Evolutionary conservation across 495 filamentous ascomycete genomes (phyloP).

Genomic region (Penicillium crystallinum): DNA sequence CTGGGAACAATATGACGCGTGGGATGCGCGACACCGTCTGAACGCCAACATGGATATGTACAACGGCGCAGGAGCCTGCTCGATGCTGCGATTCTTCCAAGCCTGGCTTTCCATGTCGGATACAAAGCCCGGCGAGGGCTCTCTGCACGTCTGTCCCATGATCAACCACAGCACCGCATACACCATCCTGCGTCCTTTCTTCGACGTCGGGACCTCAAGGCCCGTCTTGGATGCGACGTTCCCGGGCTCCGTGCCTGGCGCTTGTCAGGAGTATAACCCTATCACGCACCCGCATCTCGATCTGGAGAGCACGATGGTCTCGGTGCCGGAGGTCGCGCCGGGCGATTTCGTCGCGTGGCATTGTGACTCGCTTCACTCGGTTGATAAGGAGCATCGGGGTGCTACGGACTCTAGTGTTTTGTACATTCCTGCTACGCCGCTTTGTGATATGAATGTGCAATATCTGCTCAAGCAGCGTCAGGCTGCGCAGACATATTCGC

Average conservation of each 20-base stretch:
- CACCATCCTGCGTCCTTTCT: constrained; percentile 81
- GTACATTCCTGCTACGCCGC: constrained; percentile 81
- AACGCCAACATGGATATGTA: constrained; percentile 70
- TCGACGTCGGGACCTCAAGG: constrained; percentile 49
- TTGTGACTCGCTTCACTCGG: constrained; percentile 76
- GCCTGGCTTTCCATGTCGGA: constrained; percentile 81
- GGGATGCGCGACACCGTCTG: constrained; percentile 66
- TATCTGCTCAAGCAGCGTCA: constrained; percentile 66
- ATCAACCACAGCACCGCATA: constrained; percentile 71
- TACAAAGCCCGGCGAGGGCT: constrained; percentile 68
- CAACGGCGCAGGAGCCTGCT: constrained; percentile 75
- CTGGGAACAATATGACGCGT: constrained; percentile 82
- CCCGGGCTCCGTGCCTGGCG: constrained; percentile 71
- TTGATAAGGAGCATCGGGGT: constrained; percentile 73
- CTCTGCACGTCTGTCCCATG: constrained; percentile 78
- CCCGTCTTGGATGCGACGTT: constrained; percentile 42
- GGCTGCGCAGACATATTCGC: constrained; percentile 41
- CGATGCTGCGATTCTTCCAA: constrained; percentile 83
- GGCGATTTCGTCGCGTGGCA: constrained; percentile 93
- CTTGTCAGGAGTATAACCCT: constrained; percentile 70
- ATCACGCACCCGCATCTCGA: constrained; percentile 73
- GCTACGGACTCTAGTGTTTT: constrained; percentile 69
- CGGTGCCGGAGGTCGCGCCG: constrained; percentile 68
- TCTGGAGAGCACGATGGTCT: constrained; percentile 67
- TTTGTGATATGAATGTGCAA: constrained; percentile 65